A percentile compares a stretch with the other conserved stretches of the same genome.
phyloP scores from a whole-genome alignment of 768 basidiomycete species.

The Amanita molliuscula region DNA sequence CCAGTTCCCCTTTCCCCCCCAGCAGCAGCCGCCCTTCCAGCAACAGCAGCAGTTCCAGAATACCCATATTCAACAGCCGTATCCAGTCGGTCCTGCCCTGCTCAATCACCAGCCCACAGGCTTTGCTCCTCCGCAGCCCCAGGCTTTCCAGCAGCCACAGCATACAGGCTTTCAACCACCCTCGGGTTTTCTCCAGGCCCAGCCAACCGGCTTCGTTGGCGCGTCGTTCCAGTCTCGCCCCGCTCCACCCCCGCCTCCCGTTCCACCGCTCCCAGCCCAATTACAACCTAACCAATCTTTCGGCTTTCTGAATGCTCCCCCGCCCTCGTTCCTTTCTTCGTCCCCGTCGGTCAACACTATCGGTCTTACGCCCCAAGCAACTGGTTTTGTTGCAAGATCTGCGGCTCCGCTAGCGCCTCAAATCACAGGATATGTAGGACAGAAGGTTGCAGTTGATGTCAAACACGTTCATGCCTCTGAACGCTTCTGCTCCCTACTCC shows the following conservation, averaged over 20 bases:
- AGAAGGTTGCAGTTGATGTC: conserved; percentile 84
- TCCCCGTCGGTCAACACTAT: conserved; percentile 39
- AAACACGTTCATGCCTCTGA: conserved; percentile 84
- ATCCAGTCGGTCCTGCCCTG: conserved; percentile 21
- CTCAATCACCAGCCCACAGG: conserved; percentile 59
- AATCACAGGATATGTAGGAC: conserved; percentile 72
- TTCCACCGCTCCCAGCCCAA: conserved; percentile 53
- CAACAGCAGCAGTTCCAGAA: conserved; percentile 28
- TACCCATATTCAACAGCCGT: conserved; percentile 26
- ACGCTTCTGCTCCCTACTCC: conserved; percentile 46
- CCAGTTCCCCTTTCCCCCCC: conserved; percentile 33
- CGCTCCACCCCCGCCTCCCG: conserved; percentile 46
- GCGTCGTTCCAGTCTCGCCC: conserved; percentile 32
- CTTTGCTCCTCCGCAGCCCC: conserved; percentile 30
- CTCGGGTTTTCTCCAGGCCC: conserved; percentile 35
- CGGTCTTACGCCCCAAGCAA: conserved; percentile 40
- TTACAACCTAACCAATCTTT: conserved; percentile 37
- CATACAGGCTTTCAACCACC: conserved; percentile 40
- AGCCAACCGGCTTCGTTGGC: conserved; percentile 43
- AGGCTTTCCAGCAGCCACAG: conserved; percentile 49
- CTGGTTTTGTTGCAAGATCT: conserved; percentile 41
- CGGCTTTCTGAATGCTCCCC: conserved; percentile 29
- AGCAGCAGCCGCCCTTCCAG: conserved; percentile 37
- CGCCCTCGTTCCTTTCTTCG: conserved; percentile 41
- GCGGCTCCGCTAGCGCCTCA: conserved; percentile 52